phyloP scores from a whole-genome alignment of 2,329 filamentous ascomycete genomes.

The Fonsecaea monophora region DNA sequence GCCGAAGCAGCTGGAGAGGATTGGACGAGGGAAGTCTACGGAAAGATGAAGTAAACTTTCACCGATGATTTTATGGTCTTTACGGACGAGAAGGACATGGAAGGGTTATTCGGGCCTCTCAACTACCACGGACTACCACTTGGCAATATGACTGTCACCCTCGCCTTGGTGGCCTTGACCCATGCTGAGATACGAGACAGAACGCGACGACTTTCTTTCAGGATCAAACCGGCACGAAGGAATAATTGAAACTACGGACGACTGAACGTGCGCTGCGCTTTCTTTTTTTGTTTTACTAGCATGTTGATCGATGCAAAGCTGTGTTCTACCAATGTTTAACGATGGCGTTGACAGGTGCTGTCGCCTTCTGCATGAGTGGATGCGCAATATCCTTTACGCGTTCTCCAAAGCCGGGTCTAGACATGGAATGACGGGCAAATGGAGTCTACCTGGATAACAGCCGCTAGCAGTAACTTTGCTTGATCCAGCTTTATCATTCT shows the following conservation, averaged over 20 bases:
- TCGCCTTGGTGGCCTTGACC: background rate
- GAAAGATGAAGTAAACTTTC: slow-evolving; percentile 22
- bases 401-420: background rate
- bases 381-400: background rate
- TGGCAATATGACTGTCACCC: background rate
- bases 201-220: background rate
- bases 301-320: background rate
- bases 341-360: background rate
- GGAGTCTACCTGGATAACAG: background rate
- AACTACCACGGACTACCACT: too few relatives aligned
- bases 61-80: background rate
- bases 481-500: background rate
- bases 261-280: background rate
- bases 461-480: background rate
- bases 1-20: slow-evolving; percentile 21
- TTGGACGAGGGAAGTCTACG: slow-evolving; percentile 27
- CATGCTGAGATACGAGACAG: background rate
- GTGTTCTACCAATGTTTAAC: background rate
- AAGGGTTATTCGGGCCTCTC: background rate
- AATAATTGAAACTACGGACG: background rate
- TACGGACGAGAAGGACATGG: background rate
- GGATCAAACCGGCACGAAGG: background rate
- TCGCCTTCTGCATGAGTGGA: background rate
- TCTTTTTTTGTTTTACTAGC: background rate
- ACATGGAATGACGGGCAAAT: background rate